These are phyloP conservation scores for Rutstroemia sp. DNA, from an alignment of 2,329 filamentous ascomycete species.

Conservation along the genomic window DNA sequence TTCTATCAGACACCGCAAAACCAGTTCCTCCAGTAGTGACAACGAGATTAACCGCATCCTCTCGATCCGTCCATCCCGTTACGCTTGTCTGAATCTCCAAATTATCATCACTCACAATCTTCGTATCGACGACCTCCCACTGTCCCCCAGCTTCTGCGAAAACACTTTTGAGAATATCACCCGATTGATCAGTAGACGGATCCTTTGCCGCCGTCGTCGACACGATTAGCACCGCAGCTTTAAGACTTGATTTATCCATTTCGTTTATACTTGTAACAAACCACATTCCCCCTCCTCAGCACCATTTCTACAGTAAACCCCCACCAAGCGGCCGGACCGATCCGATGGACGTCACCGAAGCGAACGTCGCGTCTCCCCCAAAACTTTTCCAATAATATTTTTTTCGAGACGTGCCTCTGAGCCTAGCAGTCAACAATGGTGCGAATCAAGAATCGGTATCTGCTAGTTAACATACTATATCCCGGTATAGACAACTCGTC, in stretches of 20 bases:
- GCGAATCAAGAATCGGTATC: slow-evolving; percentile 89
- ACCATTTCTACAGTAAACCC: not conserved
- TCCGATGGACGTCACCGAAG: slow-evolving; percentile 1
- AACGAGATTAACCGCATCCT: slow-evolving; percentile 62
- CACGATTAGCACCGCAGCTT: slow-evolving; percentile 73
- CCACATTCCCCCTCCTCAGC: not conserved
- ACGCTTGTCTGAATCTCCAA: slow-evolving; percentile 69
- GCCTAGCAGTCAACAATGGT: slow-evolving; percentile 58
- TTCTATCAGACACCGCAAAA: slow-evolving; percentile 77
- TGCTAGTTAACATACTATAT: slow-evolving; percentile 91
- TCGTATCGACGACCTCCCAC: slow-evolving; percentile 63
- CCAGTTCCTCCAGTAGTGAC: slow-evolving; percentile 90
- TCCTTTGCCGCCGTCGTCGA: slow-evolving; percentile 84
- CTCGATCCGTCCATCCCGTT: slow-evolving; percentile 62
- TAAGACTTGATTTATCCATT: slow-evolving; percentile 45
- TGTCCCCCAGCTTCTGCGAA: slow-evolving; percentile 61
- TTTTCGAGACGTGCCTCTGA: not conserved
- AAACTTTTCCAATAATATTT: not conserved
- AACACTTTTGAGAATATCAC: slow-evolving; percentile 57
- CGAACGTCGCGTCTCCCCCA: slow-evolving; percentile 5
- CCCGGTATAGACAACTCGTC: slow-evolving; percentile 42
- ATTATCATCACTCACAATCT: slow-evolving; percentile 74
- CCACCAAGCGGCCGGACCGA: not conserved
- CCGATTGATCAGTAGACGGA: slow-evolving; percentile 69
- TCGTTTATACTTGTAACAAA: slow-evolving; percentile 7